Conservation (phyloP, 768 basidiomycete genomes). For the Leccinum arenicola region DNA sequence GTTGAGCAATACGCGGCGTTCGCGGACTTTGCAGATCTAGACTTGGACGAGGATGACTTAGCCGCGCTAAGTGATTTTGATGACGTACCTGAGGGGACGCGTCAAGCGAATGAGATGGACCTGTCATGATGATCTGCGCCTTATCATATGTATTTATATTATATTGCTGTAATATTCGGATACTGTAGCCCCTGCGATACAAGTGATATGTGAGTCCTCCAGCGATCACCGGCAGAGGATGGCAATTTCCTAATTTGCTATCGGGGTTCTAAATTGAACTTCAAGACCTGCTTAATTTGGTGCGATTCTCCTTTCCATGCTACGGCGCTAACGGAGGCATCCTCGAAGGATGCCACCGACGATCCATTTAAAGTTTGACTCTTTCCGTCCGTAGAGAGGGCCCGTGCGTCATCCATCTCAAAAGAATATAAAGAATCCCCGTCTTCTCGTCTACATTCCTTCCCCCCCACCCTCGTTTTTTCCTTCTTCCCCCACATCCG, state of each 20-base stretch:
- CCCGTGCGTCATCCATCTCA: constrained; percentile 27
- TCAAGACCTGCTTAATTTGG: constrained; percentile 28
- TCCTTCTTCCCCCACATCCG: constrained; percentile 15
- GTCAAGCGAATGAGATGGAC: constrained; percentile 25
- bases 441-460: constrained; percentile 8
- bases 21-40: constrained; percentile 48
- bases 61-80: constrained; percentile 22
- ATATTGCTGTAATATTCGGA: not conserved
- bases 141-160: not conserved
- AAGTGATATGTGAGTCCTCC: too few relatives aligned
- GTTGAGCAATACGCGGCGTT: constrained; percentile 31
- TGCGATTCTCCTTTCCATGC: constrained; percentile 9
- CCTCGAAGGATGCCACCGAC: constrained; percentile 23
- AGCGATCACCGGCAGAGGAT: constrained; percentile 17
- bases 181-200: too few relatives aligned
- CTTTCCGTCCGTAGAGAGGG: constrained; percentile 23
- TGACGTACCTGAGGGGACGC: constrained; percentile 2
- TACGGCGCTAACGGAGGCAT: constrained; percentile 20
- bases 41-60: constrained; percentile 16
- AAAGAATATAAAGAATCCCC: constrained; percentile 25
- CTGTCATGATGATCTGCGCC: constrained; percentile 14
- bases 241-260: constrained; percentile 15
- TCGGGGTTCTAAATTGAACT: constrained; percentile 25
- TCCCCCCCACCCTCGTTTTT: constrained; percentile 7
- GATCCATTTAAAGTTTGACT: constrained; percentile 13